phyloP scores from a whole-genome alignment of 257 asterid genomes.

The Solanum habrochaites region DNA sequence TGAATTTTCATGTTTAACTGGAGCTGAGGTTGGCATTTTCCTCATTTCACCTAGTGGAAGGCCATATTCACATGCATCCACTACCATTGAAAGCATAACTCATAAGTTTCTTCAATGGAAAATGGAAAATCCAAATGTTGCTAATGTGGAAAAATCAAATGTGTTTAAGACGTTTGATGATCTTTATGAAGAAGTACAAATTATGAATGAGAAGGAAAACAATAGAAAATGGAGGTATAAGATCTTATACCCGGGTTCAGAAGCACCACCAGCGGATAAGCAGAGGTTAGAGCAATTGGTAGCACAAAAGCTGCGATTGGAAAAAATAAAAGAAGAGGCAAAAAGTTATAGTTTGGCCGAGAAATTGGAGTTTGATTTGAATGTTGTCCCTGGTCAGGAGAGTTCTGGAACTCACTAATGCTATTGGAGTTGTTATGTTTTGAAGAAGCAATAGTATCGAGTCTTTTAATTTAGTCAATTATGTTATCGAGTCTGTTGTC shows the following conservation, averaged over 20 bases:
- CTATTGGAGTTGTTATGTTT: background rate
- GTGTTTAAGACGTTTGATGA: background rate
- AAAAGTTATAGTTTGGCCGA: background rate
- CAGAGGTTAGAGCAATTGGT: background rate
- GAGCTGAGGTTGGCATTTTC: background rate
- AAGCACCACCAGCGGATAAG: background rate
- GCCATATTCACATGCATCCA: background rate
- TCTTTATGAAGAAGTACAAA: background rate
- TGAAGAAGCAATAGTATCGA: background rate
- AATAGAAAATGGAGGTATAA: background rate
- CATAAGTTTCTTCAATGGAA: background rate
- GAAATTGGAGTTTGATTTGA: background rate
- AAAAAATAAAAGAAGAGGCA: background rate
- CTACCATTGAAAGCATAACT: background rate
- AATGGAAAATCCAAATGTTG: background rate
- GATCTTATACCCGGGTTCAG: background rate
- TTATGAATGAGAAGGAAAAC: background rate
- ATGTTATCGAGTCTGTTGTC: background rate
- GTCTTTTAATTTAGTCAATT: background rate
- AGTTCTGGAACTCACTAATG: background rate
- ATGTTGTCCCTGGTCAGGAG: background rate
- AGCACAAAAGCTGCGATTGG: background rate
- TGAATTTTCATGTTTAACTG: background rate
- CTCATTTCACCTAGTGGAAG: background rate
- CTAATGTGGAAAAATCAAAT: background rate